These are phyloP conservation scores for Aspergillus asperescens DNA, from an alignment of 495 filamentous ascomycete genomes.

Conservation along the genomic window DNA sequence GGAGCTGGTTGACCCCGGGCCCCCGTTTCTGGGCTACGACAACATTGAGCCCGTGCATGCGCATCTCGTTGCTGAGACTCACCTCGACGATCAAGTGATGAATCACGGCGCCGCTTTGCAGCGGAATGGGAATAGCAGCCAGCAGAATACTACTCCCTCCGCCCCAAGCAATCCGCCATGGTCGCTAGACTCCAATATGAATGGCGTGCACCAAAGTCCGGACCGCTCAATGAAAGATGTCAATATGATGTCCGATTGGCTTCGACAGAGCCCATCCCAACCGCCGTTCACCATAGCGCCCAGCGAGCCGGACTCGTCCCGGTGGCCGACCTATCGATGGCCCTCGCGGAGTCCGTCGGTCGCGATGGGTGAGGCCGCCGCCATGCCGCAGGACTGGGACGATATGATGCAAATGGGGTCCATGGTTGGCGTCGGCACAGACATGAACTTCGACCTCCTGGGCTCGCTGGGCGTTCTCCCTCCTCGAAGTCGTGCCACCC, in stretches of 20 bases:
- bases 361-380: background rate
- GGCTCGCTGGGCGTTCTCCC: constrained; percentile 3
- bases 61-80: too few relatives aligned
- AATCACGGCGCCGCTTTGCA: too few relatives aligned
- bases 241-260: background rate
- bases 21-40: too few relatives aligned
- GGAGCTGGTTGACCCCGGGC: background rate
- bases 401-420: background rate
- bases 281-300: background rate
- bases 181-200: background rate
- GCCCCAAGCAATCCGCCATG: background rate
- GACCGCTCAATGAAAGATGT: background rate
- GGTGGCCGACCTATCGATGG: background rate
- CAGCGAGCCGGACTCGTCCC: background rate
- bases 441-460: constrained; percentile 4
- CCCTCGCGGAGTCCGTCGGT: constrained; percentile 1
- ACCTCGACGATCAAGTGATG: too few relatives aligned
- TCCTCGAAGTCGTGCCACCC: background rate
- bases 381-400: constrained; percentile 1
- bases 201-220: background rate
- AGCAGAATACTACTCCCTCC: too few relatives aligned
- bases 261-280: constrained; percentile 1
- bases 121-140: too few relatives aligned
- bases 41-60: too few relatives aligned
- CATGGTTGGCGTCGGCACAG: background rate